Evolutionary conservation across 2,329 filamentous ascomycete genomes (phyloP), one percentile per base, ranked within the genome.

Genomic region (Aspergillus jensenii): DNA sequence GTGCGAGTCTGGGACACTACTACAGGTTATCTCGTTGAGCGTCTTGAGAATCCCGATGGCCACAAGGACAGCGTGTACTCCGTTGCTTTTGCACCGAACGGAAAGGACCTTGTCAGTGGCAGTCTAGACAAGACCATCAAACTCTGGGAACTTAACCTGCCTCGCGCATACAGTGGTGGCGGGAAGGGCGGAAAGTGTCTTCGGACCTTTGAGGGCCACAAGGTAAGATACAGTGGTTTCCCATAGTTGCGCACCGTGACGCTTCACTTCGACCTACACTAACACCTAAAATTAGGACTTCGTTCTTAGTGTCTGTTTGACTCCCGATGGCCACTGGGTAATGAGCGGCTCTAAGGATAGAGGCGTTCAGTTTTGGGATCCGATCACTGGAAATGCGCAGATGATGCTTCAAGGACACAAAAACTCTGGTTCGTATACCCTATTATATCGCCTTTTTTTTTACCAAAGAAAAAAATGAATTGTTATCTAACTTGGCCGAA

Each of bases 401-500:
- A 89, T 99, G 74, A 98, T 98, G 95, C 84, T 99, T 61, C 95
- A 98, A 76, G 95, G 95, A 25, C 95, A 99, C 75, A 98, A 98
- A 83, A 98, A 98, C 78, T 96, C 91, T 11, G 85, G 85, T 87
- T 75, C 68, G 82, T 77, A 25, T 56, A 47, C 52, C 17, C 15
- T 6, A 35, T 19, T 19, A 8, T 37, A 33, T 35, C 23, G 2
- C 23, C 17, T 39, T 17, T 41, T 25, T 9, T 14, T 14, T 43
- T 41, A 25, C 12, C 47, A n/a, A 14, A 21, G 21, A 11, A 49
- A n/a, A 44, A n/a, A 12, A 53, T 58, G 27, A 31, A 31, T 4
- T 31, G 27, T 52, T 56, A 27, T 61, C 63, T 67, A 62, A 66
- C 62, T 48, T 50, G 41, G 23, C 33, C 41, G 33, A 46, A 54